Base-by-base conservation (phyloP, 202 grass and related monocot species). In the Digitaria exilis region DNA sequence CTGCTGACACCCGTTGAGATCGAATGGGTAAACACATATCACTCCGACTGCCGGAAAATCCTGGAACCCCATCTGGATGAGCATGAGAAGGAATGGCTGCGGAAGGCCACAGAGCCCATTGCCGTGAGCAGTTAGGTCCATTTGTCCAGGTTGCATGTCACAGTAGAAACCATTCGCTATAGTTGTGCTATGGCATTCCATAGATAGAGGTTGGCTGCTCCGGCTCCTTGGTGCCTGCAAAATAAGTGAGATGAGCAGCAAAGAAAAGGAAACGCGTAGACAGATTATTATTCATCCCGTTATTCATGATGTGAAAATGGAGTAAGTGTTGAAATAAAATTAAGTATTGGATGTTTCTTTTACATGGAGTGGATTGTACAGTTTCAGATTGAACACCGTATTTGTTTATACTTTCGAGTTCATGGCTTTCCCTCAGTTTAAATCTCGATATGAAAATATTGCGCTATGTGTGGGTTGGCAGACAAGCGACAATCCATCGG, bases 1-100 rank as follows among this genome's bases (percentile, higher is more conserved):
- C 76, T 85, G 85, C 10, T 98, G 85, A 90, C 57, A 37, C 87
- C 88, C 1, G 80, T 73, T 11, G 96, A 98, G 76, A 79, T 96
- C n/a, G 89, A 93, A 60, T 96, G 96, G 96, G 80, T 98, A 73
- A 96, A 98, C 77, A 42, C 66, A 0, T 96, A 98, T 71, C 93
- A 98, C 61, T 80, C 80, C 0, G 87, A 90, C 37, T 98, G 96
- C 83, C 73, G 49, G 35, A 84, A 79, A 69, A 79, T 95, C 50
- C 78, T 98, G 59, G 82, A 83, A 59, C 83, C 89, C 28, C 78
- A 84, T 84, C 52, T 95, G 64, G 87, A 89, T 66, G 80, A 87
- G 49, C 65, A 93, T 63, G 93, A 98, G 69, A 91, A 84, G 71
- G 85, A 92, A 79, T 98, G 96, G 96, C 87, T 94, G 45, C 67